Conservation (phyloP, 495 filamentous ascomycete species). For the Cenococcum geophilum region DNA sequence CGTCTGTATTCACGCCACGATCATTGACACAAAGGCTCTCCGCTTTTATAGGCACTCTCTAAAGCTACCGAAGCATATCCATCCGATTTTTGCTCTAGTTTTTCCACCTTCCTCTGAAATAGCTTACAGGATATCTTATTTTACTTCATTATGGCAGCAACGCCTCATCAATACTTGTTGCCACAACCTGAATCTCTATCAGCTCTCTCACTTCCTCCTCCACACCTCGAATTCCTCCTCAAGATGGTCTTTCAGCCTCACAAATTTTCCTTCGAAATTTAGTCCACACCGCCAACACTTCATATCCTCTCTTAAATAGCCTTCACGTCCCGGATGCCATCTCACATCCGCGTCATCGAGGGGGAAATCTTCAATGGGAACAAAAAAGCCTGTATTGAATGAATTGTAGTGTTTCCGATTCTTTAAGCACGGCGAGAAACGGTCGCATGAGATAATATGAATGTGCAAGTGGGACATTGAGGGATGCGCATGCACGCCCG, state of each 20-base stretch:
- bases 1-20: too few relatives aligned
- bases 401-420: constrained; percentile 88
- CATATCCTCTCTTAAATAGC: constrained; percentile 58
- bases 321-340: constrained; percentile 47
- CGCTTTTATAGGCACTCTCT: too few relatives aligned
- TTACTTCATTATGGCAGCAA: too few relatives aligned
- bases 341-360: constrained; percentile 56
- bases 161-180: too few relatives aligned
- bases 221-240: constrained; percentile 74
- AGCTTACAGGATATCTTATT: too few relatives aligned
- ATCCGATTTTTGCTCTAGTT: too few relatives aligned
- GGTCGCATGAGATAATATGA: constrained; percentile 75
- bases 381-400: constrained; percentile 83
- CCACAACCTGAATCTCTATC: not conserved
- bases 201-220: constrained; percentile 49
- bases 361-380: constrained; percentile 76
- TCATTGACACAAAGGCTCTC: too few relatives aligned
- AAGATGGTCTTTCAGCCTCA: constrained; percentile 71
- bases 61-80: too few relatives aligned
- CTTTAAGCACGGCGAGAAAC: constrained; percentile 61
- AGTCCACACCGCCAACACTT: constrained; percentile 80
- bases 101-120: too few relatives aligned
- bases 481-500: constrained; percentile 75
- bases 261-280: constrained; percentile 66
- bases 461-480: constrained; percentile 90